Conservation (phyloP, 257 asterid species). For the Salvia hispanica region DNA sequence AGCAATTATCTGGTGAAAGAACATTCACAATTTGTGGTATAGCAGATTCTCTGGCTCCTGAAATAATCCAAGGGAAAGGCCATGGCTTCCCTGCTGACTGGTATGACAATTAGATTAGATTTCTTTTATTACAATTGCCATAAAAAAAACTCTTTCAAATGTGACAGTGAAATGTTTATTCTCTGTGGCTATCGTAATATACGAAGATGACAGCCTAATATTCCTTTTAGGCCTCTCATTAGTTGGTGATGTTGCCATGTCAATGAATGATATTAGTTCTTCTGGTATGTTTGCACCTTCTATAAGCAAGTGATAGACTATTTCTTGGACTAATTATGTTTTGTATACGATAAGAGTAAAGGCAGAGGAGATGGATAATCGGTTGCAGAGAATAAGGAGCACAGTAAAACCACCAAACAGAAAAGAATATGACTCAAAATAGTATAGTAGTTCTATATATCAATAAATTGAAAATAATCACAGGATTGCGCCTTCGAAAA, state of each 20-base stretch:
- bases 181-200: not conserved
- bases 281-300: conserved; percentile 3
- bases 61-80: conserved; percentile 91
- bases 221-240: not conserved
- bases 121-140: conserved; percentile 21
- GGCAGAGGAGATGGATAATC: too few species aligned
- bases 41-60: conserved; percentile 92
- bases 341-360: too few species aligned
- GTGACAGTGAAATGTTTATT: not conserved
- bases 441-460: too few species aligned
- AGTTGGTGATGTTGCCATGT: not conserved
- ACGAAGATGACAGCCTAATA: conserved; percentile 7
- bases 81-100: conserved; percentile 92
- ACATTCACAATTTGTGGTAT: conserved; percentile 85
- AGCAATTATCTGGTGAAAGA: conserved; percentile 70
- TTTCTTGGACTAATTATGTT: too few species aligned
- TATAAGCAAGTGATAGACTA: too few species aligned
- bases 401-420: too few species aligned
- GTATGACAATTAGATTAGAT: conserved; percentile 47
- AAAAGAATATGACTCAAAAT: too few species aligned
- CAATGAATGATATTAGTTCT: not conserved
- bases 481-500: too few species aligned
- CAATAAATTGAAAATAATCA: too few species aligned
- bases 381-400: too few species aligned
- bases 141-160: not conserved